phyloP scores from a whole-genome alignment of 768 basidiomycete species.

The Mycena indigotica region DNA sequence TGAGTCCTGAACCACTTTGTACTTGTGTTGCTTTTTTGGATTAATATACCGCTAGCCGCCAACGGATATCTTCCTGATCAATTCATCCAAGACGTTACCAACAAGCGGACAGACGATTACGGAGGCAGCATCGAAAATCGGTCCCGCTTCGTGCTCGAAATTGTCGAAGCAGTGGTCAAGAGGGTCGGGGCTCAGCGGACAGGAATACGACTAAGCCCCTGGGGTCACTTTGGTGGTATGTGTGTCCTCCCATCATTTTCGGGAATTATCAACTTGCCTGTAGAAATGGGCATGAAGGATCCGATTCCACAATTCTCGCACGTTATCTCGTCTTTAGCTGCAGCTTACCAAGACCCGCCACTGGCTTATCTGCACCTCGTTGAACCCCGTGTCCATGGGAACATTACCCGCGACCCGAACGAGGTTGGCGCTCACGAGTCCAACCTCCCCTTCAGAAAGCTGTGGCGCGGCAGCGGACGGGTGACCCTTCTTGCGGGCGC shows the following conservation, averaged over 20 bases:
- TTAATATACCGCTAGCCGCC: constrained; percentile 6
- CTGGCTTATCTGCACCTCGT: constrained; percentile 47
- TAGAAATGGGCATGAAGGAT: constrained; percentile 39
- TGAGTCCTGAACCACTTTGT: not conserved
- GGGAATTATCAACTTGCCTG: constrained; percentile 2
- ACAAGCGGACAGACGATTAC: constrained; percentile 56
- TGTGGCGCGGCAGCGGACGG: constrained; percentile 32
- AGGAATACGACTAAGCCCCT: constrained; percentile 48
- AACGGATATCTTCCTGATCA: constrained; percentile 47
- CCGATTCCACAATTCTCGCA: constrained; percentile 39
- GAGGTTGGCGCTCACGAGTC: constrained; percentile 8
- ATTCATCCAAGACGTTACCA: constrained; percentile 46
- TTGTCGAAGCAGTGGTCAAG: constrained; percentile 44
- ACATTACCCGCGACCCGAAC: constrained; percentile 6
- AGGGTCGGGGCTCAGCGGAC: constrained; percentile 47
- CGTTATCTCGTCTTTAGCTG: constrained; percentile 29
- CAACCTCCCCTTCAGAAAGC: constrained; percentile 32
- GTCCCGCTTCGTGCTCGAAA: constrained; percentile 49
- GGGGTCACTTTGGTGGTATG: constrained; percentile 36
- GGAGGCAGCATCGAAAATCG: constrained; percentile 55
- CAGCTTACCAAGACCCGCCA: constrained; percentile 29
- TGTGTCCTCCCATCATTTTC: not conserved
- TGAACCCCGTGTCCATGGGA: constrained; percentile 30
- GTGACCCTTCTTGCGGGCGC: constrained; percentile 35
- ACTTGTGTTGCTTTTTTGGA: not conserved